phyloP scores from a whole-genome alignment of 176 grass and related monocot species.

The Urochloa ruziziensis region DNA sequence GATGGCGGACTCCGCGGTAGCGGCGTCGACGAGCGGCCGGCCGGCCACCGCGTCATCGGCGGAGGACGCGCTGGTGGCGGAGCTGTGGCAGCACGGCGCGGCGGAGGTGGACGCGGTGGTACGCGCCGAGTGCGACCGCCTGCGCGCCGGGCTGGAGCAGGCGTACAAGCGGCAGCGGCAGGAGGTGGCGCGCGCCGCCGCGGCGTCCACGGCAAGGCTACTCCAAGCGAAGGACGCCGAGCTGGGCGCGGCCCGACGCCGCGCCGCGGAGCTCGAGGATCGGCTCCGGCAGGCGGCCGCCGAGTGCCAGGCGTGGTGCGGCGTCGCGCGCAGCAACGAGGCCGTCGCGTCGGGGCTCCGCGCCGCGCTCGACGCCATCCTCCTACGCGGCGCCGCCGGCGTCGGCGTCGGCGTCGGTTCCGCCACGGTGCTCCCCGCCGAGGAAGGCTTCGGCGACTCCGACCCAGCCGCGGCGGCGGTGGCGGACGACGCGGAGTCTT shows the following conservation, averaged over 20 bases:
- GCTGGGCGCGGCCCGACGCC: conserved; percentile 7
- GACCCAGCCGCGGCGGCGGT: background rate
- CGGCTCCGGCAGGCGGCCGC: conserved; percentile 33
- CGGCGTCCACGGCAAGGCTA: background rate
- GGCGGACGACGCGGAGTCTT: conserved; percentile 40
- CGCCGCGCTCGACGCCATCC: conserved; percentile 50
- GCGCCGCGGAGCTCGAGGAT: conserved; percentile 43
- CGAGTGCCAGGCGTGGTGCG: conserved; percentile 58
- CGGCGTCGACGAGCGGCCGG: conserved; percentile 61
- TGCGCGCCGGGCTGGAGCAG: conserved; percentile 42
- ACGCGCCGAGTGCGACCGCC: conserved; percentile 46
- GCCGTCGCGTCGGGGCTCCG: conserved; percentile 31
- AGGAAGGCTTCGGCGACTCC: conserved; percentile 64
- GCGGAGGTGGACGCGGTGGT: conserved; percentile 52
- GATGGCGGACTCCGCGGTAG: conserved; percentile 10
- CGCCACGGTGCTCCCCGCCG: background rate
- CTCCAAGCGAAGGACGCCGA: conserved; percentile 42
- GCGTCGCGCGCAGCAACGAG: conserved; percentile 53
- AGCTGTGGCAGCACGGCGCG: conserved; percentile 30
- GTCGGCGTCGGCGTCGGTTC: background rate
- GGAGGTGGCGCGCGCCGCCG: conserved; percentile 31
- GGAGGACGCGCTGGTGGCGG: background rate
- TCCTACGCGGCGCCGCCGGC: background rate
- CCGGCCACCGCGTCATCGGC: background rate
- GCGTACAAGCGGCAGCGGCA: conserved; percentile 42